Percentiles rank a stretch among this genome's conserved stretches.
Evolutionary conservation across 2,329 filamentous ascomycete species (phyloP).

Genomic region (Aureobasidium sp.): DNA sequence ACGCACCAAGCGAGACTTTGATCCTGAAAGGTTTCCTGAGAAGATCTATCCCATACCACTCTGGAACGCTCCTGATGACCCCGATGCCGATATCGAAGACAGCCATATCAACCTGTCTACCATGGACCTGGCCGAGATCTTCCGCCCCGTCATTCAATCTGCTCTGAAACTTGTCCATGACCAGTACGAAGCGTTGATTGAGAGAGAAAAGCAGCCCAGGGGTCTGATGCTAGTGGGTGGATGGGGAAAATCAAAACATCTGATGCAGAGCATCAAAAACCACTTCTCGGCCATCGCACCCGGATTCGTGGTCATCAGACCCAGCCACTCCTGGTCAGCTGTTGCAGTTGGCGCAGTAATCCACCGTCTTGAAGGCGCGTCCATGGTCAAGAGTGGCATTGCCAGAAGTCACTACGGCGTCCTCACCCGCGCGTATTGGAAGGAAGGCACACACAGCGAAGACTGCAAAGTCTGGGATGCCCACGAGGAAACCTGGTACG

Average conservation of each 20-base stretch:
- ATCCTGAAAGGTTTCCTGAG: slow-evolving; percentile 24
- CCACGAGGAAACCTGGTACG: slow-evolving; percentile 77
- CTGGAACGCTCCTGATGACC: slow-evolving; percentile 36
- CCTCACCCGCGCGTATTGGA: slow-evolving; percentile 39
- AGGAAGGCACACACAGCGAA: slow-evolving; percentile 64
- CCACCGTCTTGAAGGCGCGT: slow-evolving; percentile 62
- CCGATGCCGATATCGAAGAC: slow-evolving; percentile 63
- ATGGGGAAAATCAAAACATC: slow-evolving; percentile 64
- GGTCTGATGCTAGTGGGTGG: slow-evolving; percentile 77
- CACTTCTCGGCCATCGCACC: slow-evolving; percentile 47
- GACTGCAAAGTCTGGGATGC: slow-evolving; percentile 71
- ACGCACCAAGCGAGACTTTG: slow-evolving; percentile 77
- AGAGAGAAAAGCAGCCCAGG: slow-evolving; percentile 32
- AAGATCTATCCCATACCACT: slow-evolving; percentile 32
- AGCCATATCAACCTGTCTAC: slow-evolving; percentile 67
- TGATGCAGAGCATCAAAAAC: slow-evolving; percentile 60
- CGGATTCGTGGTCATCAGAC: slow-evolving; percentile 64
- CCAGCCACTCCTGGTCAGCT: slow-evolving; percentile 66
- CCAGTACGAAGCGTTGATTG: slow-evolving; percentile 34
- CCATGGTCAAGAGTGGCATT: background rate
- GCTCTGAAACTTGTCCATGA: slow-evolving; percentile 33
- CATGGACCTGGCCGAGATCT: slow-evolving; percentile 55
- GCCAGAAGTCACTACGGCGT: slow-evolving; percentile 13
- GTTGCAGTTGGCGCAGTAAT: slow-evolving; percentile 70
- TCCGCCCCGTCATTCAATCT: slow-evolving; percentile 55